Percentiles rank a stretch among this genome's conserved stretches.
Conservation (phyloP, 768 basidiomycete genomes). For the Russula abietina region DNA sequence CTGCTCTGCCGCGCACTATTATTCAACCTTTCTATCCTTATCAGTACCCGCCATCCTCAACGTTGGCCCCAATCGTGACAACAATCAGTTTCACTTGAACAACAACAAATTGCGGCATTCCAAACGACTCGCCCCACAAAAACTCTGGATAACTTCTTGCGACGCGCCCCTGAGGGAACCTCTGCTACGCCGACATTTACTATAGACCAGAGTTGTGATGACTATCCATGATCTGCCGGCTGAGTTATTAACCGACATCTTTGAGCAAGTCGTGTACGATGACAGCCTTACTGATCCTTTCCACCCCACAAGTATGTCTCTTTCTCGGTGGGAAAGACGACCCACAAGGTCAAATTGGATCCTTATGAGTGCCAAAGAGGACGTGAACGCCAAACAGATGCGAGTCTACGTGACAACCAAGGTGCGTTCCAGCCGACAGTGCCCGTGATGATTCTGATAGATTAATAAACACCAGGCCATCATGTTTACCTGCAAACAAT, state of each 20-base stretch:
- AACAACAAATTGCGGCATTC: background rate
- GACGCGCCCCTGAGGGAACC: background rate
- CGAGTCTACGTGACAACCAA: constrained; percentile 62
- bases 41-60: background rate
- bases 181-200: background rate
- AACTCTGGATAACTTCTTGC: background rate
- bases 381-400: constrained; percentile 50
- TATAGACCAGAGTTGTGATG: constrained; percentile 9
- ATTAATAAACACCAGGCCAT: constrained; percentile 45
- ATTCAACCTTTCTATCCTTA: too few species aligned
- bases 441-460: constrained; percentile 3
- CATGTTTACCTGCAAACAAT: constrained; percentile 58
- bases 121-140: background rate
- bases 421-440: constrained; percentile 35
- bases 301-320: constrained; percentile 56
- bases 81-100: background rate
- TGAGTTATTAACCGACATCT: constrained; percentile 66
- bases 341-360: constrained; percentile 45
- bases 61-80: background rate
- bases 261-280: constrained; percentile 65
- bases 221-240: constrained; percentile 43
- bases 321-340: constrained; percentile 57
- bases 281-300: constrained; percentile 58
- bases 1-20: background rate
- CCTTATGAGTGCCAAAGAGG: constrained; percentile 55